Base-by-base conservation (phyloP, 2,329 filamentous ascomycete genomes). In the Akanthomyces lecanii region DNA sequence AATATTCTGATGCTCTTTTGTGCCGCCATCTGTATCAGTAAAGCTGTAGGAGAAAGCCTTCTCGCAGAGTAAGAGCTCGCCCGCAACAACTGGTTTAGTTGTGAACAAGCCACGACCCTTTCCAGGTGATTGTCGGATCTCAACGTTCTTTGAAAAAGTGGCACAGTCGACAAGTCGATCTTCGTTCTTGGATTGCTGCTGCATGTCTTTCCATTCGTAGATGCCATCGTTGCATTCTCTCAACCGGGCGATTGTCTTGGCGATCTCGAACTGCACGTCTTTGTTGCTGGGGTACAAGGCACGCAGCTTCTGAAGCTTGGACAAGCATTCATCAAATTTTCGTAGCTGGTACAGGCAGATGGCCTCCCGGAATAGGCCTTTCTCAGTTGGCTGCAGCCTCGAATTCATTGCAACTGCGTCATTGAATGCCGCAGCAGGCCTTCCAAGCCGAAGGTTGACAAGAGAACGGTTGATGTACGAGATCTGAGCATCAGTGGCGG, bases 31-130 rank as follows among this genome's bases (percentile, higher is more conserved):
- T n/a, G 11, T 23, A 21, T 36, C 55, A 18, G 2, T 8, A 38
- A 23, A 18, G 36, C 44, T 38, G 44, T 48, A 58, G 18, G 44
- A n/a, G 16, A 59, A 59, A 5, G 56, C 56, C 18, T 59, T 59
- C 14, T 59, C 56, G 28, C 56, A 59, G 7, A 59, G 6, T 12
- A 59, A 21, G 10, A 51, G 21, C 21, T 50, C 56, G n/a, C 56
- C 56, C 11, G 33, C 45, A n/a, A 21, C n/a, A 12, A 59, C 30
- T 6, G 45, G 8, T 21, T 48, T 50, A 21, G n/a, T 44, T 14
- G 36, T 52, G 18, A 61, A 52, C 10, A 61, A 21, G 3, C 48
- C 57, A 8, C 38, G 47, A 2, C 38, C 33, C 7, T 33, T 21
- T 18, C 48, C 48, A 4, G 57, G 57, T 1, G 48, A 61, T 12